Conservation (phyloP, 805 yeast genomes). For the Candida sanyiensis region DNA sequence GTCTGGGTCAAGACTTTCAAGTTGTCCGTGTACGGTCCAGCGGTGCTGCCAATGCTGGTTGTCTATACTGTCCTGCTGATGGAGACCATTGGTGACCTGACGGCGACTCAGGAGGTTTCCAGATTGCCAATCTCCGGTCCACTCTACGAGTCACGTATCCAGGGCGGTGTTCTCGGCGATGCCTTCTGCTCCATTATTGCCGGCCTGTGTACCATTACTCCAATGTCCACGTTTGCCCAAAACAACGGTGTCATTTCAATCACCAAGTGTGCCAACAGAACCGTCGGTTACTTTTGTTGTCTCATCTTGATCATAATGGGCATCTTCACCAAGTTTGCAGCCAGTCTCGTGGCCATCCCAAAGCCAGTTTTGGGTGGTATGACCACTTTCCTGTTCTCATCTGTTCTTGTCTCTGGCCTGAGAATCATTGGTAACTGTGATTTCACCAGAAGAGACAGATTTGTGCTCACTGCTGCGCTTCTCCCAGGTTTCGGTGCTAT, state of each 20-base stretch:
- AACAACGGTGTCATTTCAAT: conserved; percentile 92
- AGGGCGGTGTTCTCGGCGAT: conserved; percentile 90
- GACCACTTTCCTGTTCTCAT: conserved; percentile 72
- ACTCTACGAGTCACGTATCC: conserved; percentile 75
- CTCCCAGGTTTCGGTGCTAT: conserved; percentile 65
- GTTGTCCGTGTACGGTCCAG: conserved; percentile 73
- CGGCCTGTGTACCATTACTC: conserved; percentile 79
- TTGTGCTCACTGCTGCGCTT: conserved; percentile 57
- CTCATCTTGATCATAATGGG: conserved; percentile 84
- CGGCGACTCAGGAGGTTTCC: conserved; percentile 91
- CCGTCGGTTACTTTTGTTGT: conserved; percentile 75
- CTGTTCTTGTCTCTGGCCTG: conserved; percentile 72
- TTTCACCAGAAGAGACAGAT: conserved; percentile 68
- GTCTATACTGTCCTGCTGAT: conserved; percentile 77
- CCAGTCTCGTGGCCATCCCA: conserved; percentile 83
- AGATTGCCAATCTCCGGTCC: conserved; percentile 80
- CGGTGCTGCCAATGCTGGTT: conserved; percentile 79
- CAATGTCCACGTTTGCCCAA: conserved; percentile 89
- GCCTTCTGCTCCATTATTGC: conserved; percentile 76
- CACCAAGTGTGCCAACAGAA: conserved; percentile 85
- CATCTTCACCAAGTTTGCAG: conserved; percentile 78
- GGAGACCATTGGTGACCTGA: conserved; percentile 94
- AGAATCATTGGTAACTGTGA: conserved; percentile 49
- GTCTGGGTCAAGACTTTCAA: conserved; percentile 85
- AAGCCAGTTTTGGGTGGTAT: conserved; percentile 80